Conservation (phyloP, 805 yeast species). For the Pichia ethanolica region DNA sequence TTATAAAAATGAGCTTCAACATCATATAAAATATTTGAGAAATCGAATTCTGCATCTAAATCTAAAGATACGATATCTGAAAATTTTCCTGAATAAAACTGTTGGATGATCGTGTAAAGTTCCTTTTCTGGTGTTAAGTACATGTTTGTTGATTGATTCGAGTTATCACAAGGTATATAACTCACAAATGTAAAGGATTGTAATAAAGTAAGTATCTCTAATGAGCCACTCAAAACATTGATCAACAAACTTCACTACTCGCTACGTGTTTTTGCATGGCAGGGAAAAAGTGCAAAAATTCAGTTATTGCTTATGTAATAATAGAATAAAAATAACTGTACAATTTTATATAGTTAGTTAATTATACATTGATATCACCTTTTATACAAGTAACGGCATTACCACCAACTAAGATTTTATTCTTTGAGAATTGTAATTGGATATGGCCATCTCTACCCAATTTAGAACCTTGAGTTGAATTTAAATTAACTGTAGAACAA, state of each 20-base stretch:
- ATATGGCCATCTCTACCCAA: conserved; percentile 6
- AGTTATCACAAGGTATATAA: background rate
- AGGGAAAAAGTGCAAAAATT: too few species aligned
- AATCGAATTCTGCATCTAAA: conserved; percentile 20
- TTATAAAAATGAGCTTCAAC: conserved; percentile 20
- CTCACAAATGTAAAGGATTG: background rate
- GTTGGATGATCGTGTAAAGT: conserved; percentile 25
- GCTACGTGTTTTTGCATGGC: too few species aligned
- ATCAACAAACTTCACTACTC: background rate
- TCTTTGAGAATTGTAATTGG: background rate
- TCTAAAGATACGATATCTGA: conserved; percentile 14
- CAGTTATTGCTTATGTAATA: too few species aligned
- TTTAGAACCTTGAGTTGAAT: background rate
- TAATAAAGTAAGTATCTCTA: background rate
- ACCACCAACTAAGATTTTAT: conserved; percentile 3
- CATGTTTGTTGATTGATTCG: conserved; percentile 6
- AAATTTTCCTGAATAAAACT: conserved; percentile 23
- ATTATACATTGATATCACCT: background rate
- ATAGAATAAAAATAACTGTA: too few species aligned
- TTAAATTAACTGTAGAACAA: background rate
- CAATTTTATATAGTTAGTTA: too few species aligned
- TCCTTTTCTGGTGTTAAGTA: conserved; percentile 18
- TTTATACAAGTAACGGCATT: conserved; percentile 7
- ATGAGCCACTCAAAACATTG: background rate
- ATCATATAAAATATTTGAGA: conserved; percentile 20